Evolutionary conservation across 2,329 filamentous ascomycete species (phyloP).

Genomic region (Claviceps sorghi): DNA sequence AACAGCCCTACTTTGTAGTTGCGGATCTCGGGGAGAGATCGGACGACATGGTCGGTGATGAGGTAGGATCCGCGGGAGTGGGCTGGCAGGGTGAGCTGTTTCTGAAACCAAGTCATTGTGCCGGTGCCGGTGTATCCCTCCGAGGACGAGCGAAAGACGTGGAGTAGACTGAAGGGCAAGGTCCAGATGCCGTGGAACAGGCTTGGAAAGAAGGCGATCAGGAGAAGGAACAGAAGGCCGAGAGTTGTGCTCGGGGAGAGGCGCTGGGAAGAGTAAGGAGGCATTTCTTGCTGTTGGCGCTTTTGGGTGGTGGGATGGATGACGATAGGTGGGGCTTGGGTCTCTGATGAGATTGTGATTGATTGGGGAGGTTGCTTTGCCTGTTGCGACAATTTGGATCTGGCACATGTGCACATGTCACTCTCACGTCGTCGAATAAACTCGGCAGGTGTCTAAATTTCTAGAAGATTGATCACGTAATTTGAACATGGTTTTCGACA

Average conservation of each 20-base stretch:
- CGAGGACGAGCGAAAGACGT: slow-evolving; percentile 17
- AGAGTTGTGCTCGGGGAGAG: slow-evolving; percentile 26
- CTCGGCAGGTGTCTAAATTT: neutral
- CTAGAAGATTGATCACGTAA: too few relatives aligned
- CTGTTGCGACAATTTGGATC: neutral
- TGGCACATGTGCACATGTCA: neutral
- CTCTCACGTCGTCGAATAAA: neutral
- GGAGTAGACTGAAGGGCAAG: slow-evolving; percentile 29
- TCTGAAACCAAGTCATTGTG: slow-evolving; percentile 68
- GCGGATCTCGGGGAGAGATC: slow-evolving; percentile 62
- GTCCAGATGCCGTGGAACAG: slow-evolving; percentile 38
- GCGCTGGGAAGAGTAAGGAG: slow-evolving; percentile 10
- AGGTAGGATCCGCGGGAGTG: slow-evolving; percentile 76
- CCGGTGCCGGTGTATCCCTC: slow-evolving; percentile 16
- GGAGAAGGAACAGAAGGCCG: slow-evolving; percentile 31
- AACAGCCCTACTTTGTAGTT: slow-evolving; percentile 75
- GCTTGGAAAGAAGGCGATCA: slow-evolving; percentile 37
- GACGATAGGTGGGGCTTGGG: slow-evolving; percentile 3
- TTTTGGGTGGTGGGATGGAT: slow-evolving; percentile 1
- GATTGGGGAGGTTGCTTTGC: neutral
- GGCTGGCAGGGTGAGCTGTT: slow-evolving; percentile 64
- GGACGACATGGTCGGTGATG: slow-evolving; percentile 61
- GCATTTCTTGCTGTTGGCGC: slow-evolving; percentile 1
- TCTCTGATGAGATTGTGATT: neutral
- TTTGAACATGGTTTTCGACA: neutral